Evolutionary conservation across 2,329 filamentous ascomycete genomes (phyloP), one percentile per base, ranked within the genome.

Genomic region (Talaromyces sp.): DNA sequence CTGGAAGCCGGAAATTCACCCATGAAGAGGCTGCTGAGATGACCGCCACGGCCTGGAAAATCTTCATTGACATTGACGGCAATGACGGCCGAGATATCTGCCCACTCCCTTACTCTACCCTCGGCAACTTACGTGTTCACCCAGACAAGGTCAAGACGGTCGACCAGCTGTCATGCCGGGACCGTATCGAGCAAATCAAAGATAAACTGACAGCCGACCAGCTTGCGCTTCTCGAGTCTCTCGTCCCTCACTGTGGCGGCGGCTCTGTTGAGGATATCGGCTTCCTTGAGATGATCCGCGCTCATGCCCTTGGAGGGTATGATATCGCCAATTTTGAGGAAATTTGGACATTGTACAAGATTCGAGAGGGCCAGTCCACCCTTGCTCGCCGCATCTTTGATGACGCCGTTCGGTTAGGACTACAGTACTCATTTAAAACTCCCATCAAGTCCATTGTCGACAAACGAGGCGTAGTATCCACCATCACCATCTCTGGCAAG

Each of bases 191-290:
- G 6, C 66, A 77, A 67, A 72, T 78, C 52, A 70, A 70, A 31
- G 66, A 74, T 27, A 68, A 70, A 13, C 72, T 78, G 7, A 73
- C 70, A 0, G 59, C 68, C 4, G 73, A 76, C 6, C 73, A 76
- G 49, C 62, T 66, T 25, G 70, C 64, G 1, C 56, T 75, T 1
- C 64, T 76, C 0, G 66, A 67, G 10, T 69, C 72, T 0, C 67
- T 75, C 0, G 62, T 77, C 0, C 69, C 71, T 0, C 71, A 74
- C 27, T 72, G 72, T 19, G 67, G 67, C 1, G 75, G 72, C 5
- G 74, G 70, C 1, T 65, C 61, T 9, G 62, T 73, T 59, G 68
- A 73, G 39, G 70, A 72, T 27, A 56, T 62, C 7, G 64, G 70
- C n/a, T 33, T 68, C 6, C 64, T 54, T 41, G 70, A 73, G 17